These are phyloP conservation scores for Colletotrichum spaethianum DNA, from an alignment of 2,329 filamentous ascomycete genomes.

Conservation along the genomic window DNA sequence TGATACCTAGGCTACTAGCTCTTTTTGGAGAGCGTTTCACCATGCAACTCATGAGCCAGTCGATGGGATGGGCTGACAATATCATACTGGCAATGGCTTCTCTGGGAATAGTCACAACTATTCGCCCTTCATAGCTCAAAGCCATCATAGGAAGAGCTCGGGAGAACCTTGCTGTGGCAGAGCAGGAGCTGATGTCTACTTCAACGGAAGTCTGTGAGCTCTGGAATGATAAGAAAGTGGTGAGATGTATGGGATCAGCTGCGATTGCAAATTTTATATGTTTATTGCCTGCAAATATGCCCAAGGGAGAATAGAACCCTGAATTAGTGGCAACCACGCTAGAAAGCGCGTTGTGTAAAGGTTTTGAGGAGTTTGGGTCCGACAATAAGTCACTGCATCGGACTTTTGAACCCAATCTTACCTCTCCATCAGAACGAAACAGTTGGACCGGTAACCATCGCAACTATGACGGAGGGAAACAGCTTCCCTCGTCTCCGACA, in stretches of 20 bases:
- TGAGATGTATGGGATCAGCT: background rate
- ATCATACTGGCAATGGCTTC: slow-evolving; percentile 54
- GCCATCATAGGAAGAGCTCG: slow-evolving; percentile 57
- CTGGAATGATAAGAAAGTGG: slow-evolving; percentile 43
- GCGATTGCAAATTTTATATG: background rate
- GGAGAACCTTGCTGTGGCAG: slow-evolving; percentile 51
- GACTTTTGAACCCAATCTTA: no score
- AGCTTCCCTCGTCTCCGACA: background rate
- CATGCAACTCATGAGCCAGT: slow-evolving; percentile 56
- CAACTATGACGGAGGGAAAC: background rate
- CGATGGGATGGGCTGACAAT: slow-evolving; percentile 47
- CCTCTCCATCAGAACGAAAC: no score
- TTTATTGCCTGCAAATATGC: background rate
- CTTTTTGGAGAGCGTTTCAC: slow-evolving; percentile 57
- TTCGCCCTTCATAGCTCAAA: slow-evolving; percentile 50
- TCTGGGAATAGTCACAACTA: slow-evolving; percentile 56
- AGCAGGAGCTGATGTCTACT: slow-evolving; percentile 59
- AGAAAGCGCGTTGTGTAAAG: background rate
- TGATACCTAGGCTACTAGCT: slow-evolving; percentile 46
- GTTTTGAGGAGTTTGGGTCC: no score
- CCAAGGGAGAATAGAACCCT: no score
- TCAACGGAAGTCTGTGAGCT: slow-evolving; percentile 56
- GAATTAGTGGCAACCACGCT: background rate
- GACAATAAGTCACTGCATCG: no score
- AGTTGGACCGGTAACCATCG: no score